Evolutionary conservation across 352 stramenopile species (phyloP), one percentile per base, ranked within the genome.

Genomic region (Thraustotheca clavata): DNA sequence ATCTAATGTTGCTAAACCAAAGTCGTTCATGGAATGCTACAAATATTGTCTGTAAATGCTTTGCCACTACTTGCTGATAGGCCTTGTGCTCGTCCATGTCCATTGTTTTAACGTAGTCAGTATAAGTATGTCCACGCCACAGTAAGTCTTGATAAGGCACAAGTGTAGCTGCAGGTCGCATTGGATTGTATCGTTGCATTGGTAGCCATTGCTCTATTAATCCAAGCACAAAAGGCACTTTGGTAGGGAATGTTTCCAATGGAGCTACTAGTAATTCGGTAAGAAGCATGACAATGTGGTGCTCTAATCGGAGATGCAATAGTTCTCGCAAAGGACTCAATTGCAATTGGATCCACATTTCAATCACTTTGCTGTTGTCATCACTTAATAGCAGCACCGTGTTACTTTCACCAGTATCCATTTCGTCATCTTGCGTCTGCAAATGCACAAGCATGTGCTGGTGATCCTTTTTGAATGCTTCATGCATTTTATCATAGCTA

Each of bases 91-190:
- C 81, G 0, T 33, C 34, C 0, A 24, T 8, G 1, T 73, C 14
- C 31, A 71, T 47, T 3, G 43, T 35, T 24, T 26, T 24, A 9
- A 73, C 32, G n/a, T 62, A 59, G 11, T 70, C 35, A 11, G 73
- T 59, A 52, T 87, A 85, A 46, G 73, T 77, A 63, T 92, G 83
- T 0, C 80, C 85, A 38, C 81, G 86, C 86, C 86, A 95, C n/a
- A 88, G 73, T 47, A 95, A 82, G 38, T 95, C 83, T 61, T 95
- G 82, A 63, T 91, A 93, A 5, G 79, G 78, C 26, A 65, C 57
- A 11, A 65, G 39, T 1, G 57, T 65, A 29, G 57, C 41, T 4
- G 57, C 26, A 18, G 57, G 57, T 20, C 57, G 57, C 26, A 46
- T 55, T n/a, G 46, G 36, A 4, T 57, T 46, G 14, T 40, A 31